These are phyloP conservation scores for Neurospora sp. DNA, from an alignment of 495 filamentous ascomycete genomes.

Conservation along the genomic window DNA sequence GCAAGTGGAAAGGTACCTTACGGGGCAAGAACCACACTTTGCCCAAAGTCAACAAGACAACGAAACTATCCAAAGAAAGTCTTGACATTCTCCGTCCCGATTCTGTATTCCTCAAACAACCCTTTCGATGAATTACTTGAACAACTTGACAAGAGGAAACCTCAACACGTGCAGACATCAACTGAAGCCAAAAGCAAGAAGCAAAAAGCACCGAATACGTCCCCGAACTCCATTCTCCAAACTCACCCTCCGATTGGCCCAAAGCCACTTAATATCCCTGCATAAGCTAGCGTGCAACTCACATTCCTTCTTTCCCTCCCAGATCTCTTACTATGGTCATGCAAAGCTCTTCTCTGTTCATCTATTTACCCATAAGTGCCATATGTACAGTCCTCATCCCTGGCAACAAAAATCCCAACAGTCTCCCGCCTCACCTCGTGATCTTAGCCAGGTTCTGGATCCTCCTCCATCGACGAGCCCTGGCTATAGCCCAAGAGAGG, in stretches of 20 bases:
- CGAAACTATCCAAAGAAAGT: too few species aligned
- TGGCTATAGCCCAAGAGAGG: neutral
- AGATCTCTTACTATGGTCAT: too few species aligned
- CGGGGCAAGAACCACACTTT: too few species aligned
- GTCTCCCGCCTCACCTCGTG: neutral
- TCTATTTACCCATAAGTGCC: too few species aligned
- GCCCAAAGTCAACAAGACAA: too few species aligned
- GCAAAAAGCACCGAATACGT: neutral
- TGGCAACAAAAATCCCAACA: neutral
- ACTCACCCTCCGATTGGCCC: conserved; percentile 23
- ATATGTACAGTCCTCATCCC: too few species aligned
- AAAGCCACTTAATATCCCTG: conserved; percentile 26
- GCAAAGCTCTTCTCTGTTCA: too few species aligned
- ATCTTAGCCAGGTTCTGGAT: neutral
- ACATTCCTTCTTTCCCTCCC: neutral
- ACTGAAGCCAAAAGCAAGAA: neutral
- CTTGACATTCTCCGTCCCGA: too few species aligned
- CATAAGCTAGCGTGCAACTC: neutral
- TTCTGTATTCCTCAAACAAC: too few species aligned
- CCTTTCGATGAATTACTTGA: too few species aligned
- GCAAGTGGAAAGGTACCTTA: too few species aligned
- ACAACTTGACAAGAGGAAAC: neutral
- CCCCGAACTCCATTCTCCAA: neutral
- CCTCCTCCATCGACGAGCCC: neutral
- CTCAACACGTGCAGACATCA: neutral